Base-by-base conservation (phyloP, 2,329 filamentous ascomycete genomes). In the Penicillium aurantiogriseum region DNA sequence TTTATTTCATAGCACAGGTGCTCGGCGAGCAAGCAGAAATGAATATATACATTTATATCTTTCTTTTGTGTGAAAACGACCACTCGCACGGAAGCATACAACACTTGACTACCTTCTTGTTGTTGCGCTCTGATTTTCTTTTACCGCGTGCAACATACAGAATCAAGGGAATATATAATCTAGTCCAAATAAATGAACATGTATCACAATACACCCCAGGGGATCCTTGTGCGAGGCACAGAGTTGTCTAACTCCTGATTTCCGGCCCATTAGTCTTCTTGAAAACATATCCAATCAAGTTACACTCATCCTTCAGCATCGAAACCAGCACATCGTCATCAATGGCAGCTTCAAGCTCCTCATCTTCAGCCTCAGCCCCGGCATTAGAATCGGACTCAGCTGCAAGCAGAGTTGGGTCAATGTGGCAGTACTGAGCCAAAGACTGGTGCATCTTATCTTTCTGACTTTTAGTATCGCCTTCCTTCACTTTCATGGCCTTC, bases 381-480 rank as follows among this genome's bases (percentile, higher is more conserved):
- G 11, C 40, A 46, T 31, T 45, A 43, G 49, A 25, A 15, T 65
- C 60, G 2, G 47, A 38, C 15, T 55, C 51, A 3, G 38, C 19
- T 1, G 54, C 56, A 11, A 77, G 61, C 31, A 71, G 56, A 10
- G 67, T 58, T 5, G 77, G 75, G 50, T 79, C 73, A 27, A 80
- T 73, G 54, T 80, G 77, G 13, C 68, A 58, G 60, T 78, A 80
- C 27, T 76, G 73, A 42, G 78, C 73, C 23, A 80, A 69, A 39
- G 74, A 78, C 43, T 75, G 70, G 43, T 76, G 72, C 66, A 79
- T 77, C 40, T 71, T 72, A n/a, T 71, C 64, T 25, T 71, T 70
- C 36, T 69, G 64, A n/a, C 62, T 65, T 9, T 48, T 64, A 17
- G 54, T 36, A 54, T 60, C 51, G 44, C 65, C 51, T 13, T 51